phyloP scores from a whole-genome alignment of 129 eudicot genomes.

The Deinandra increscens region DNA sequence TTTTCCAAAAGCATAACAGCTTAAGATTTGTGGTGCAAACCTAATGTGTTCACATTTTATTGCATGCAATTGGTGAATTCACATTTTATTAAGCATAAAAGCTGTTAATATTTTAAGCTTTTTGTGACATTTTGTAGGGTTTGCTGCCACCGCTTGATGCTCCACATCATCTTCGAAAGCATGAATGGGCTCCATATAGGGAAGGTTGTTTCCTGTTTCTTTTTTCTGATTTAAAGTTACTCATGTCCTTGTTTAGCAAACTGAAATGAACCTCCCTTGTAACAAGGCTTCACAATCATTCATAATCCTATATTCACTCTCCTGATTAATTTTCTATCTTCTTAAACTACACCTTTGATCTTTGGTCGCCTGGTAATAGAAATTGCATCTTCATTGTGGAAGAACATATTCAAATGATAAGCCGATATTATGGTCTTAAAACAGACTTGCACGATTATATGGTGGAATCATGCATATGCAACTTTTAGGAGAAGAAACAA shows the following conservation, averaged over 20 bases:
- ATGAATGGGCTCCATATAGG: slow-evolving; percentile 96
- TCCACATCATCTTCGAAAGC: slow-evolving; percentile 98
- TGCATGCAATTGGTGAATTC: slow-evolving; percentile 10
- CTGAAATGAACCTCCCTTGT: background rate
- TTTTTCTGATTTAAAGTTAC: background rate
- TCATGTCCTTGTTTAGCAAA: background rate
- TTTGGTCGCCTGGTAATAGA: background rate
- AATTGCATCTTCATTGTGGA: slow-evolving; percentile 14
- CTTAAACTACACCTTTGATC: background rate
- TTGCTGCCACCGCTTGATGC: slow-evolving; percentile 96
- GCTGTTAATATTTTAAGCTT: background rate
- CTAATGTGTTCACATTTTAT: background rate
- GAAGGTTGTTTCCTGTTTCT: slow-evolving; percentile 56
- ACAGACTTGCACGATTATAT: background rate
- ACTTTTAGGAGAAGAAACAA: slow-evolving; percentile 6
- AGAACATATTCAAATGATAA: slow-evolving; percentile 2
- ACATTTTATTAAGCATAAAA: background rate
- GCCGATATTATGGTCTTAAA: slow-evolving; percentile 9
- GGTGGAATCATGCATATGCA: background rate
- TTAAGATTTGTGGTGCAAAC: slow-evolving; percentile 77
- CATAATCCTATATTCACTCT: slow-evolving; percentile 1
- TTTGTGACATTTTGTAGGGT: slow-evolving; percentile 54
- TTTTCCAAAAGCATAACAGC: slow-evolving; percentile 82
- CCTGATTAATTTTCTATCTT: background rate
- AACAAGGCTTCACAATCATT: slow-evolving; percentile 12